Evolutionary conservation across 2,329 filamentous ascomycete genomes (phyloP), one percentile per base, ranked within the genome.

Genomic region (Trichoderma asperellum): DNA sequence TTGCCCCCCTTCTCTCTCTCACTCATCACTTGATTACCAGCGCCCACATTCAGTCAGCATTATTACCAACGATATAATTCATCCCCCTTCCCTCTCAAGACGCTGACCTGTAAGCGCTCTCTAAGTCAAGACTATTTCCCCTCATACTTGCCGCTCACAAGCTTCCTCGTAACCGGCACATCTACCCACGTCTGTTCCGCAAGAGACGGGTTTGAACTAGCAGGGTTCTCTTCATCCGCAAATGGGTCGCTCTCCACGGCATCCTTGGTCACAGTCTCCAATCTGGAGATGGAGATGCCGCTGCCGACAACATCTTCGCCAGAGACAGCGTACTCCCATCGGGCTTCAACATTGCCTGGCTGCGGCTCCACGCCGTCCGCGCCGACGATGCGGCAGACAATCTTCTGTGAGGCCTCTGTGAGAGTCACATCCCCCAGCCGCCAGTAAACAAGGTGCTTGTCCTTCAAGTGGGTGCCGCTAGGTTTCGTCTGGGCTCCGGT

Each of bases 361-460:
- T 88, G 89, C 0, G 92, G 89, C 74, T 88, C 88, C 63, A 88
- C 85, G 29, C 88, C 88, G 40, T 94, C 91, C 0, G 92, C 92
- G 29, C 90, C 85, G 11, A 86, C 83, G 74, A 99, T 92, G 3
- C 94, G 88, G 70, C 93, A 96, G 7, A 97, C 89, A 69, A 97
- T 88, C 80, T 93, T 95, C 75, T 91, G 86, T 72, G 88, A 86
- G 61, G 89, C 89, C 10, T 87, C 81, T 18, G 86, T 86, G 53
- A 91, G 84, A 0, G 88, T 91, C 18, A 98, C 83, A 71, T 96
- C 91, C 57, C 90, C 90, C 0, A 96, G 81, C 16, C 90, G 89
- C 92, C 93, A 96, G 83, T 92, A 94, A 14, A 96, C 89, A 29
- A 93, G 77, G 57, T 90, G 89, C 75, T 91, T 91, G 56, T 95